Conservation (phyloP, 169 alveolate species). For the Plasmodium adleri region DNA sequence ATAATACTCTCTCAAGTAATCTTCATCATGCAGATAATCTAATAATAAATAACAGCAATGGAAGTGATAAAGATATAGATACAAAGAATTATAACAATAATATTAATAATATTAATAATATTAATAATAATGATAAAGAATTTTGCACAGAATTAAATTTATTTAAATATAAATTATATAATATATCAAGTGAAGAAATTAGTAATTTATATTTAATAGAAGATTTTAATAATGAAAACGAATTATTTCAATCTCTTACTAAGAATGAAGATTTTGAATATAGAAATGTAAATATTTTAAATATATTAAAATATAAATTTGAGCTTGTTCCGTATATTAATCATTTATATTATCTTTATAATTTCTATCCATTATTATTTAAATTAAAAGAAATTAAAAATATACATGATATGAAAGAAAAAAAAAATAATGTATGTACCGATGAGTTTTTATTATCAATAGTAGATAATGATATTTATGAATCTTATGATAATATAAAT, state of each 20-base stretch:
- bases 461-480: conserved; percentile 40
- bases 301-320: conserved; percentile 28
- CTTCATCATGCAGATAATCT: no score
- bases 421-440: neutral
- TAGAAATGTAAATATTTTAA: conserved; percentile 12
- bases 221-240: conserved; percentile 1
- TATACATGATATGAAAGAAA: conserved; percentile 30
- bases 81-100: no score
- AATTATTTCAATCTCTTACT: neutral
- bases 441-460: conserved; percentile 13
- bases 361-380: conserved; percentile 21
- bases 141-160: conserved; percentile 14
- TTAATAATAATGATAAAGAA: neutral
- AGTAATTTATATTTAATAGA: conserved; percentile 35
- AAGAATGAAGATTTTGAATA: conserved; percentile 19
- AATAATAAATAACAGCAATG: no score
- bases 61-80: no score
- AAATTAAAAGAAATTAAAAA: conserved; percentile 24
- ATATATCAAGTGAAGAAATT: conserved; percentile 43
- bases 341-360: conserved; percentile 41
- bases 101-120: no score
- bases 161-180: conserved; percentile 53
- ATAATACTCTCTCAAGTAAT: no score
- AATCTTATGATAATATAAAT: neutral
- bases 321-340: conserved; percentile 27